A percentile compares a stretch with the other conserved stretches of the same genome.
Evolutionary conservation across 2,329 filamentous ascomycete species (phyloP).

Genomic region (Diaporthe sp.): DNA sequence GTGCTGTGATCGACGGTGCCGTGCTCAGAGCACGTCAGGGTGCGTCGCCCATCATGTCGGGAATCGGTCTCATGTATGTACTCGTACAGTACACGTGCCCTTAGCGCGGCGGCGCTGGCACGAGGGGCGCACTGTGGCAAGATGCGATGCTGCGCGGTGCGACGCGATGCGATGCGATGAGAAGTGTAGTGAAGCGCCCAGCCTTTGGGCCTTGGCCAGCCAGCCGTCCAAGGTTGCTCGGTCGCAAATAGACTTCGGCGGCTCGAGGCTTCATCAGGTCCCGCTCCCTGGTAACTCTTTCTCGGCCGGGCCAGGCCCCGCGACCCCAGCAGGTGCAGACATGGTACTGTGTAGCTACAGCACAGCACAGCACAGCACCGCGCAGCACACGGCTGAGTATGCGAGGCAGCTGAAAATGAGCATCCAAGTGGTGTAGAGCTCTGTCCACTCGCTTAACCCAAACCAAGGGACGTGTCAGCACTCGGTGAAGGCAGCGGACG

Average conservation of each 20-base stretch:
- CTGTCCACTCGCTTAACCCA: neutral
- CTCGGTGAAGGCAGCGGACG: conserved; percentile 1
- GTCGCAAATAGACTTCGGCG: conserved; percentile 27
- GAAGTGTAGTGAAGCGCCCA: conserved; percentile 25
- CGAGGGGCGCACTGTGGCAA: conserved; percentile 7
- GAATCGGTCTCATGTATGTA: conserved; percentile 27
- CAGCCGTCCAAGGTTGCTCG: conserved; percentile 13
- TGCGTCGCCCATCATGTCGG: conserved; percentile 29
- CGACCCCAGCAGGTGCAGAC: neutral
- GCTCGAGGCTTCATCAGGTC: conserved; percentile 16
- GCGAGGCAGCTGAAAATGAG: neutral
- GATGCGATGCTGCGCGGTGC: neutral
- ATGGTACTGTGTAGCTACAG: neutral
- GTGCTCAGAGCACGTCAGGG: conserved; percentile 28
- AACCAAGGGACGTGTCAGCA: neutral
- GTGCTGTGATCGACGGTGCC: conserved; percentile 28
- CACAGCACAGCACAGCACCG: no score
- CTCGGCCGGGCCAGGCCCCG: neutral
- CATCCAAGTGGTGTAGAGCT: neutral
- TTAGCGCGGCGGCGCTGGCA: neutral
- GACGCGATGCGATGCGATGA: conserved; percentile 1
- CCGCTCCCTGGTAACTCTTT: neutral
- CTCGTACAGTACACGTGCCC: conserved; percentile 13
- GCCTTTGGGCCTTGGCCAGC: conserved; percentile 16
- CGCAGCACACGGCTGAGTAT: neutral